Conservation (phyloP, 768 basidiomycete species). For the Macrolepiota albuminosa region DNA sequence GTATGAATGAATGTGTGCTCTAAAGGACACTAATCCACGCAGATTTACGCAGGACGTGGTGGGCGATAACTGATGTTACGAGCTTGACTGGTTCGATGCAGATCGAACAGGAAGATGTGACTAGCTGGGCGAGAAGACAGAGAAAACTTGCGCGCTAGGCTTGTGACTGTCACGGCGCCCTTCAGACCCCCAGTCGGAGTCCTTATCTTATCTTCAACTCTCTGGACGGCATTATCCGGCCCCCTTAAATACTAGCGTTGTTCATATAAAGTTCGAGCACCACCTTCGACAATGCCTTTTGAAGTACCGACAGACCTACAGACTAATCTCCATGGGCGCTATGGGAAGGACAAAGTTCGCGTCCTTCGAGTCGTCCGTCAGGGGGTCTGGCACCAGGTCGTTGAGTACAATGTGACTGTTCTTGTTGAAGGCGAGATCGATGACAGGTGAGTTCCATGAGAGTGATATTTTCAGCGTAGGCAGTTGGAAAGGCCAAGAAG, state of each 20-base stretch:
- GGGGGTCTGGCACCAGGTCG: conserved; percentile 61
- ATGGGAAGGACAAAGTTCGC: conserved; percentile 87
- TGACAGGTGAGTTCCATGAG: conserved; percentile 44
- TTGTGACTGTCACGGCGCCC: too few relatives aligned
- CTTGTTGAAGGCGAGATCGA: conserved; percentile 83
- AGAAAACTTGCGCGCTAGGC: too few relatives aligned
- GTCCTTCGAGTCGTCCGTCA: conserved; percentile 82
- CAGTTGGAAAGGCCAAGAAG: too few relatives aligned
- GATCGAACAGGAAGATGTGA: too few relatives aligned
- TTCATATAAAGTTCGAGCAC: background rate
- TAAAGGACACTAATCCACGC: too few relatives aligned
- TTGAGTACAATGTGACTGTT: conserved; percentile 79
- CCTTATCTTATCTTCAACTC: too few relatives aligned
- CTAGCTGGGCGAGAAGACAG: too few relatives aligned
- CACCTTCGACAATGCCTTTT: background rate
- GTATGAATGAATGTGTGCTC: too few relatives aligned
- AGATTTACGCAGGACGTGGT: too few relatives aligned
- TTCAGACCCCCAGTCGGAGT: too few relatives aligned
- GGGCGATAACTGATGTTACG: too few relatives aligned
- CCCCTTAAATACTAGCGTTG: background rate
- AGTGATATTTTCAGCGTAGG: background rate
- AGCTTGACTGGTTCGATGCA: too few relatives aligned
- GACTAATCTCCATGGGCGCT: conserved; percentile 41
- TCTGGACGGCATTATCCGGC: background rate
- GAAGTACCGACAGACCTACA: background rate